Evolutionary conservation across 2,329 filamentous ascomycete genomes (phyloP), one percentile per base, ranked within the genome.

Genomic region (Blastomyces parvus): DNA sequence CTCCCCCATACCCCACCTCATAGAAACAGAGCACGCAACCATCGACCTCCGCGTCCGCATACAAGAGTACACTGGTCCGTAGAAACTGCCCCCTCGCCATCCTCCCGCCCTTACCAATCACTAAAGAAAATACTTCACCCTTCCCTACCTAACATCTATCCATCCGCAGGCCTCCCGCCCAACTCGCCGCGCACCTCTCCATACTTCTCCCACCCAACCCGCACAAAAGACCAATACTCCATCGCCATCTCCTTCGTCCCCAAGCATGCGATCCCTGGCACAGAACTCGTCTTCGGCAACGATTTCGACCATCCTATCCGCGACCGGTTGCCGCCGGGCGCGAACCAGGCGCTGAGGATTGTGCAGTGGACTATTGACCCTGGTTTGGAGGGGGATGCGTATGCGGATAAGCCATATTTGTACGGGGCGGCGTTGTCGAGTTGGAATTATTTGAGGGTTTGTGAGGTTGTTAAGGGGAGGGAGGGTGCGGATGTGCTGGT

Each of bases 281-380:
- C 84, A 33, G 86, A 95, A 66, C 81, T 99, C 2, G 86, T 97
- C 62, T 96, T 96, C 70, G 94, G 93, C 52, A 97, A 97, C 74
- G 91, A 97, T 79, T 97, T 97, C 73, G 92, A 96, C 71, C 85
- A 89, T 60, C 90, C 94, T 0, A 94, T 99, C 69, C 85, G 91
- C 38, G 88, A 96, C 72, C 84, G 87, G 19, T 80, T 99, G 1
- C 93, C 94, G 0, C 90, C 90, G 0, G 91, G 93, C 0, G 96
- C 96, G 76, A 86, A 85, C 72, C 88, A 90, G 11, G 92, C 91
- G 0, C 86, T 97, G 76, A 87, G 86, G 61, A 87, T 96, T 53
- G 90, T 96, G 36, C 90, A 89, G 69, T 95, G 90, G 88, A 89
- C 87, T 79, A 88, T 97, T 59, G 93, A 99, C 72, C 93, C 93